These are phyloP conservation scores for Sporothrix brasiliensis DNA, from an alignment of 2,329 filamentous ascomycete genomes.

Conservation along the genomic window DNA sequence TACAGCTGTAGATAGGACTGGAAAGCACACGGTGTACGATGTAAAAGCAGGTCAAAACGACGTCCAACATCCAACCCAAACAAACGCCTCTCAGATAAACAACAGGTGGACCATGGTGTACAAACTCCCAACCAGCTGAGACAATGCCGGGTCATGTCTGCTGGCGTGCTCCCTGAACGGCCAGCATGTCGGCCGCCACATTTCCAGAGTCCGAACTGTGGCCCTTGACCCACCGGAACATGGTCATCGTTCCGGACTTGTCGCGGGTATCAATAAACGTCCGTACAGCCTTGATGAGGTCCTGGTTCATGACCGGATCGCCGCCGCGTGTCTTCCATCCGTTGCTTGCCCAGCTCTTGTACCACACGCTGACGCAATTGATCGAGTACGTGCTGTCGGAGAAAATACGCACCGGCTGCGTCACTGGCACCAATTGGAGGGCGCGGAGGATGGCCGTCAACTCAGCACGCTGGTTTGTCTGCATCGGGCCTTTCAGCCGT, in stretches of 20 bases:
- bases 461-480: constrained; percentile 97
- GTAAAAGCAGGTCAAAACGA: neutral
- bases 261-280: constrained; percentile 71
- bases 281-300: constrained; percentile 75
- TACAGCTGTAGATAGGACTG: too few species aligned
- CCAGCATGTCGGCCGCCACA: constrained; percentile 75
- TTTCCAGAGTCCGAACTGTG: constrained; percentile 76
- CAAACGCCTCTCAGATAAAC: neutral
- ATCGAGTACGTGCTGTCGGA: constrained; percentile 93
- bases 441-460: constrained; percentile 84
- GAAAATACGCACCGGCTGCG: constrained; percentile 72
- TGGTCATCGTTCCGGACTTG: constrained; percentile 61
- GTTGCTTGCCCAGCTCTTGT: constrained; percentile 71
- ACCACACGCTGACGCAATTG: constrained; percentile 86
- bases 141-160: constrained; percentile 19
- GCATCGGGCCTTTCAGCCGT: constrained; percentile 69
- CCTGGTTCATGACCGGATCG: constrained; percentile 76
- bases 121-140: neutral
- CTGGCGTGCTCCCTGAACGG: constrained; percentile 63
- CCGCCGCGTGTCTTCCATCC: constrained; percentile 74
- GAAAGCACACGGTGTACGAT: too few species aligned
- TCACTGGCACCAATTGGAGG: constrained; percentile 70
- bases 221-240: constrained; percentile 88
- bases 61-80: neutral
- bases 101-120: too few species aligned